Conservation (phyloP, 2,329 filamentous ascomycete species). For the Xylogone sp. region DNA sequence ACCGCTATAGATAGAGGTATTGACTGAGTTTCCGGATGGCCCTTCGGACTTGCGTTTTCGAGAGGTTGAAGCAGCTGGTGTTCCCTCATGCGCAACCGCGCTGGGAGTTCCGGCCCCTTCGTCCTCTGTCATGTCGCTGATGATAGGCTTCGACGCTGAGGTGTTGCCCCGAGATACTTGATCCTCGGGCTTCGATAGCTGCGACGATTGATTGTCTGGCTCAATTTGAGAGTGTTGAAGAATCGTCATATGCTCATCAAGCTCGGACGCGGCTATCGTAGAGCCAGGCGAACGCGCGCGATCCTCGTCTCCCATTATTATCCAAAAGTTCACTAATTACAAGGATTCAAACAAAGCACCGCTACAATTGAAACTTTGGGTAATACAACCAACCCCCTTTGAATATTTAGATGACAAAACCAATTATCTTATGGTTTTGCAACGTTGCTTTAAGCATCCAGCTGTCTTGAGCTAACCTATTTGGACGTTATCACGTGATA, state of each 20-base stretch:
- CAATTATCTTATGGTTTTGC: neutral
- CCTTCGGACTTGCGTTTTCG: slow-evolving; percentile 13
- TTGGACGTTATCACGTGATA: neutral
- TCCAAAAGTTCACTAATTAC: neutral
- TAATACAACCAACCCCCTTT: neutral
- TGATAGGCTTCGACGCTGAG: slow-evolving; percentile 9
- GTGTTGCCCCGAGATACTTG: slow-evolving; percentile 16
- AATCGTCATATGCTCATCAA: slow-evolving; percentile 22
- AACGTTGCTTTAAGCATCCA: neutral
- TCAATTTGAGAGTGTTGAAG: slow-evolving; percentile 23
- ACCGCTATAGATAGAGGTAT: slow-evolving; percentile 22
- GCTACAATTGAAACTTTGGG: neutral
- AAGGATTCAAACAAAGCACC: neutral
- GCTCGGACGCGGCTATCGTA: slow-evolving; percentile 26
- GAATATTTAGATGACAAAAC: neutral
- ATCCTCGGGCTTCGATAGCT: slow-evolving; percentile 21
- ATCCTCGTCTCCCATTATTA: slow-evolving; percentile 15
- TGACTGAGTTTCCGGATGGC: slow-evolving; percentile 13
- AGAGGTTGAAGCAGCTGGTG: slow-evolving; percentile 8
- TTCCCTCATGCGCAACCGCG: slow-evolving; percentile 9
- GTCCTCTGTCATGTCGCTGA: slow-evolving; percentile 26
- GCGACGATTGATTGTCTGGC: slow-evolving; percentile 21
- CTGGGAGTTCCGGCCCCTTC: slow-evolving; percentile 24
- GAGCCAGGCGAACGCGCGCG: slow-evolving; percentile 19
- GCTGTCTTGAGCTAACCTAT: too few relatives aligned